These are phyloP conservation scores for Calonectria naviculata DNA, from an alignment of 2,329 filamentous ascomycete species.

Conservation along the genomic window DNA sequence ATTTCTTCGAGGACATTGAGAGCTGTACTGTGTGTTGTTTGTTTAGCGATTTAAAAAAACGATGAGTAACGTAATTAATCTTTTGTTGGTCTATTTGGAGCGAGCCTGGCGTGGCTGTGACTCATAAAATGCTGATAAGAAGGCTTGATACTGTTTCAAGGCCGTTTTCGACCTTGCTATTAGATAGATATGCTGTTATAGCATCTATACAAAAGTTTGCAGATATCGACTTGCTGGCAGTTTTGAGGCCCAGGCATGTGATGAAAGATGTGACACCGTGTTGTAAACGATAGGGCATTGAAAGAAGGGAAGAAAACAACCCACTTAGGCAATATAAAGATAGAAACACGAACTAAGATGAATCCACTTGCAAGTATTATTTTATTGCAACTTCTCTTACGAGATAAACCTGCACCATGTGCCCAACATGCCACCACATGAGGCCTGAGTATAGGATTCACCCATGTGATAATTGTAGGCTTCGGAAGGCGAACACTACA, in stretches of 20 bases:
- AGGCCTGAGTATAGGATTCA: not conserved
- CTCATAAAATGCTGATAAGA: not conserved
- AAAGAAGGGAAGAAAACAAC: not conserved
- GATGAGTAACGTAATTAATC: not conserved
- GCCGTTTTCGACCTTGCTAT: not conserved
- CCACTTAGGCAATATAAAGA: not conserved
- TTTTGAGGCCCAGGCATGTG: not conserved
- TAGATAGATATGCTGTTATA: not conserved
- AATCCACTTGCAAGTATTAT: not conserved
- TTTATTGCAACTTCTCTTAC: not conserved
- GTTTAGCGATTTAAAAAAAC: not conserved
- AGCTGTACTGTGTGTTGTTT: not conserved
- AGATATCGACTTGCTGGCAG: not conserved
- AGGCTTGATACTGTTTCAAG: not conserved
- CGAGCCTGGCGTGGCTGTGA: not conserved
- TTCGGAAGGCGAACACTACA: not conserved
- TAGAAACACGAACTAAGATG: not conserved
- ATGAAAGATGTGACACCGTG: not conserved
- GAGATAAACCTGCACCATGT: not conserved
- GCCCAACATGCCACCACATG: not conserved
- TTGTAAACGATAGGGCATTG: not conserved
- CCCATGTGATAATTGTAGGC: not conserved
- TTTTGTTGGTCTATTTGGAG: not conserved
- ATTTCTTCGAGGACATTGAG: constrained; percentile 21
- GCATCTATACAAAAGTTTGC: not conserved